A percentile compares a stretch with the other conserved stretches of the same genome.
Conservation (phyloP, 495 filamentous ascomycete species). For the Tuber melanosporum region DNA sequence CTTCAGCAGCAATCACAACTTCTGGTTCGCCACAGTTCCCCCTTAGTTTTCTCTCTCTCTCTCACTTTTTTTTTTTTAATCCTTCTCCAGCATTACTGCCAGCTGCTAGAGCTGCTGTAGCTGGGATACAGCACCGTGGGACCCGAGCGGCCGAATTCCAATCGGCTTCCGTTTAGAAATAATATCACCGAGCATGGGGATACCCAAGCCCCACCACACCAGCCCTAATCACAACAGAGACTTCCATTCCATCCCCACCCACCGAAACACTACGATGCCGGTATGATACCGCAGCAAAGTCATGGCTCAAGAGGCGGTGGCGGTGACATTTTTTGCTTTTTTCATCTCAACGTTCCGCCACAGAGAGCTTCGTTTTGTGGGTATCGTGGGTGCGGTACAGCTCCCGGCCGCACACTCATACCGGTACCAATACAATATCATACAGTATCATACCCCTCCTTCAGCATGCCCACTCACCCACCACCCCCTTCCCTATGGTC, state of each 20-base stretch:
- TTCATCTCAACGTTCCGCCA: neutral
- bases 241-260: neutral
- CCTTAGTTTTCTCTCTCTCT: too few relatives aligned
- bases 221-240: neutral
- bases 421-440: neutral
- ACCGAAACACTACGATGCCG: neutral
- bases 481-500: neutral
- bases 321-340: neutral
- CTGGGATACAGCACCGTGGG: neutral
- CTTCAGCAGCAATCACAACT: neutral
- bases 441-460: neutral
- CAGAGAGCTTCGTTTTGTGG: neutral
- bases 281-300: neutral
- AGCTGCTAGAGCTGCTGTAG: neutral
- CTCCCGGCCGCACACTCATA: neutral
- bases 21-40: neutral
- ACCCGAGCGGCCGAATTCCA: neutral
- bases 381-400: neutral
- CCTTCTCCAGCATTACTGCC: neutral
- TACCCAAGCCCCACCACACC: neutral
- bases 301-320: neutral
- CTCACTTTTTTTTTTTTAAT: too few relatives aligned
- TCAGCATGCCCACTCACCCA: neutral
- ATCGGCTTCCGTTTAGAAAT: neutral
- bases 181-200: neutral